Base-by-base conservation (phyloP, 257 asterid species). In the Nicotiana noctiflora region DNA sequence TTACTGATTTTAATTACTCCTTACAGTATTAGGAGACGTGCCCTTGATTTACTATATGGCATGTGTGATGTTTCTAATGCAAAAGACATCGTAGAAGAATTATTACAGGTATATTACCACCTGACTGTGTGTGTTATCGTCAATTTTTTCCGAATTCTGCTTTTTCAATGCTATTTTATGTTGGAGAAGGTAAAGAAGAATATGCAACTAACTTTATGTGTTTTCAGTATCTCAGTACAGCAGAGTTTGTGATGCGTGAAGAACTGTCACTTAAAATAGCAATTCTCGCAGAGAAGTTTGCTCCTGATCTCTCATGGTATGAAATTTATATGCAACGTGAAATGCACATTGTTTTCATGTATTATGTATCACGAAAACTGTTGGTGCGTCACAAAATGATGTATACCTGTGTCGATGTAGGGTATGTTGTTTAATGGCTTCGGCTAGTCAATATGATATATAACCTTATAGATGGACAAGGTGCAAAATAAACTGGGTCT, bases 61-160 rank as follows among this genome's bases (percentile, higher is more conserved):
- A 94, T 94, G 98, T 94, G 98, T 84, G 98, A 94, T 84, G 96
- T 94, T 86, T 93, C 98, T 80, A 94, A 94, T 84, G 98, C 98
- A 46, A 94, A 94, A 90, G 98, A 94, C 89, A 94, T 94, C 77
- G 98, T 94, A 86, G 98, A 94, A 89, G 98, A 94, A 86, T 82
- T 94, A 82, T 88, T 94, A 80, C 98, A 94, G 98, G 98, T 94
- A 77, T 56, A n/a, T 49, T 75, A 75, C 70, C 74, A 60, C 86
- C 44, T 13, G 61, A 49, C 79, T 49, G 5, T 46, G 61, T 15
- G 60, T 81, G 55, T 66, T 80, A 56, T 49, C 51, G 49, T 74
- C 40, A 74, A 49, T 6, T 8, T 40, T 57, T 57, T 57, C 12
- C 9, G 14, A 57, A 13, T 62, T 74, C 49, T 74, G 27, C 44